These are phyloP conservation scores for Penicillium sp. DNA, from an alignment of 2,329 filamentous ascomycete species.

Conservation along the genomic window DNA sequence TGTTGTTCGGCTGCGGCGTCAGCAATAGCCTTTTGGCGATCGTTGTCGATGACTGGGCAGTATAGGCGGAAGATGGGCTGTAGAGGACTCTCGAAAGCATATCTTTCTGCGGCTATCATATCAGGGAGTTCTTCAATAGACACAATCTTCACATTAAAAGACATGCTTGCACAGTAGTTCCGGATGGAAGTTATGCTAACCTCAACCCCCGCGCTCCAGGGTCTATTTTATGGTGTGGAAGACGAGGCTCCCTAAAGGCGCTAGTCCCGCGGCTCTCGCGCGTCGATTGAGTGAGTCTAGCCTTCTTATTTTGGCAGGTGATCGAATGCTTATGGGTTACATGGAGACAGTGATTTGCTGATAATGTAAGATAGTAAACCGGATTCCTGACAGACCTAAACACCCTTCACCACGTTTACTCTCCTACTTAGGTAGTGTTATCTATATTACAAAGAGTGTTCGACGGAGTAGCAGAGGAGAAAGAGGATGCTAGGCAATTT, in stretches of 20 bases:
- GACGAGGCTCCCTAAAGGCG: background rate
- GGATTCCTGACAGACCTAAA: no score
- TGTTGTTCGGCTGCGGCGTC: background rate
- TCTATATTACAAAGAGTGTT: no score
- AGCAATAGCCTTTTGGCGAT: background rate
- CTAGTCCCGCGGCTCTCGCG: background rate
- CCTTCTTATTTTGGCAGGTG: background rate
- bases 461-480: no score
- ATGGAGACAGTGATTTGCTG: background rate
- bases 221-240: background rate
- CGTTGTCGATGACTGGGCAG: slow-evolving; percentile 1
- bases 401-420: no score
- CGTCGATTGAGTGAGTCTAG: background rate
- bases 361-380: no score
- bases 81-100: slow-evolving; percentile 5
- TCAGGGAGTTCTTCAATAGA: background rate
- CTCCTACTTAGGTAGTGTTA: no score
- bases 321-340: background rate
- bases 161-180: background rate
- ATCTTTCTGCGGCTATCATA: slow-evolving; percentile 2
- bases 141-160: background rate
- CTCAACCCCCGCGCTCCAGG: background rate
- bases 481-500: no score
- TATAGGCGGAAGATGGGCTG: slow-evolving; percentile 6
- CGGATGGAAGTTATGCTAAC: background rate